A percentile compares a stretch with the other conserved stretches of the same genome.
These are phyloP conservation scores for Trichopus zeylanicus DNA, from an alignment of 116 monocot species.

Conservation along the genomic window DNA sequence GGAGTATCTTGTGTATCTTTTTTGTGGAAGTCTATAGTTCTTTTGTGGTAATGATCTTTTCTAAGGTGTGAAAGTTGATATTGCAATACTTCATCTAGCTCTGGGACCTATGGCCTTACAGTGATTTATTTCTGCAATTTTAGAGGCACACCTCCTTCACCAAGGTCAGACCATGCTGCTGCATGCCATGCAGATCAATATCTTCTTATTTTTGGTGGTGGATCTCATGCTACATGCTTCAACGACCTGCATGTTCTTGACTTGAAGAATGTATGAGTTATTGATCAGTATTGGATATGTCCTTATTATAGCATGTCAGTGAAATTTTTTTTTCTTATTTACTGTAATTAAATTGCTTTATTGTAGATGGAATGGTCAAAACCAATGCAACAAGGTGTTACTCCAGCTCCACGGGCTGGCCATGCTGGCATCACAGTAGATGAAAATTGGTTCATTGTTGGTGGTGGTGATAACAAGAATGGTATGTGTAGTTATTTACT, in stretches of 20 bases:
- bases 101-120: too few species aligned
- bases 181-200: slow-evolving; percentile 87
- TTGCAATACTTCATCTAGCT: too few species aligned
- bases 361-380: slow-evolving; percentile 98
- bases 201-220: slow-evolving; percentile 98
- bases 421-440: slow-evolving; percentile 92
- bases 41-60: too few species aligned
- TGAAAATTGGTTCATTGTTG: slow-evolving; percentile 97
- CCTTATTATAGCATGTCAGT: background rate
- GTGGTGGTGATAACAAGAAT: slow-evolving; percentile 91
- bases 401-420: slow-evolving; percentile 86
- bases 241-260: slow-evolving; percentile 98
- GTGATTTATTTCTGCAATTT: slow-evolving; percentile 4
- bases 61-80: too few species aligned
- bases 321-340: background rate
- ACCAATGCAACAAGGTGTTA: slow-evolving; percentile 77
- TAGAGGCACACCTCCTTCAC: slow-evolving; percentile 90
- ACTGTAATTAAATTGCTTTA: background rate
- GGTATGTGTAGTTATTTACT: too few species aligned
- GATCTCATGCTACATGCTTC: slow-evolving; percentile 97
- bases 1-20: too few species aligned
- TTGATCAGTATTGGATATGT: background rate
- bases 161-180: slow-evolving; percentile 97
- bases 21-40: too few species aligned
- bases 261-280: slow-evolving; percentile 62